These are phyloP conservation scores for Zea mays DNA, from an alignment of 176 grass and related monocot species.

Conservation along the genomic window DNA sequence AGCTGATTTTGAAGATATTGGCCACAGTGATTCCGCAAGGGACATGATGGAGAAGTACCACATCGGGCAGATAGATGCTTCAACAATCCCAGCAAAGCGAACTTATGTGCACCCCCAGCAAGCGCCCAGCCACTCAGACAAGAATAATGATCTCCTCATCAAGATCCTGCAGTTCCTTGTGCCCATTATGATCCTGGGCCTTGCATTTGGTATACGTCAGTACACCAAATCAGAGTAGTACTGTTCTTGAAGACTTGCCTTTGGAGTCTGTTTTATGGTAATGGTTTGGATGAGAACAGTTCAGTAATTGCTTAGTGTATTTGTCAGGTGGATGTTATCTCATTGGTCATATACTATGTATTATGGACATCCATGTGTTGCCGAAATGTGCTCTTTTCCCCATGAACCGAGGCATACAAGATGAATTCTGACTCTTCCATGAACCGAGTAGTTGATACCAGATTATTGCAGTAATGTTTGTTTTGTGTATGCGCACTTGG, in stretches of 20 bases:
- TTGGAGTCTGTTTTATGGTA: not conserved
- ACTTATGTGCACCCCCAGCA: constrained; percentile 47
- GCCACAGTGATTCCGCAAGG: constrained; percentile 68
- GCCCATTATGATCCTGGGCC: constrained; percentile 62
- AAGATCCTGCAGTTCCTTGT: constrained; percentile 69
- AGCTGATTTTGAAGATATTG: constrained; percentile 89
- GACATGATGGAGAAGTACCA: constrained; percentile 75
- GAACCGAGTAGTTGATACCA: too few relatives aligned
- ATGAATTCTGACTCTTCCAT: too few relatives aligned
- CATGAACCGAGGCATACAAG: not conserved
- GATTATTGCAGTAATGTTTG: constrained; percentile 3
- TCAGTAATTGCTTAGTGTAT: constrained; percentile 28
- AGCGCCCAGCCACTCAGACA: constrained; percentile 25
- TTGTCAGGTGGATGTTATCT: constrained; percentile 27
- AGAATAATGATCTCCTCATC: constrained; percentile 48
- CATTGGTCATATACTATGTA: constrained; percentile 1
- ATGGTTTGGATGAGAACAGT: constrained; percentile 22
- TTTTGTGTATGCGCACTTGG: not conserved
- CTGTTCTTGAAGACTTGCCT: not conserved
- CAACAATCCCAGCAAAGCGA: constrained; percentile 64
- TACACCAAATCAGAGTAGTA: constrained; percentile 54
- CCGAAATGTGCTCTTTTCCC: not conserved
- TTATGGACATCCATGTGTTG: constrained; percentile 12
- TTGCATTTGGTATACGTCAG: constrained; percentile 63
- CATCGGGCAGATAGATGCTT: constrained; percentile 70